These are phyloP conservation scores for Gomphus sp. DNA, from an alignment of 1,284 basidiomycete species.

Conservation along the genomic window DNA sequence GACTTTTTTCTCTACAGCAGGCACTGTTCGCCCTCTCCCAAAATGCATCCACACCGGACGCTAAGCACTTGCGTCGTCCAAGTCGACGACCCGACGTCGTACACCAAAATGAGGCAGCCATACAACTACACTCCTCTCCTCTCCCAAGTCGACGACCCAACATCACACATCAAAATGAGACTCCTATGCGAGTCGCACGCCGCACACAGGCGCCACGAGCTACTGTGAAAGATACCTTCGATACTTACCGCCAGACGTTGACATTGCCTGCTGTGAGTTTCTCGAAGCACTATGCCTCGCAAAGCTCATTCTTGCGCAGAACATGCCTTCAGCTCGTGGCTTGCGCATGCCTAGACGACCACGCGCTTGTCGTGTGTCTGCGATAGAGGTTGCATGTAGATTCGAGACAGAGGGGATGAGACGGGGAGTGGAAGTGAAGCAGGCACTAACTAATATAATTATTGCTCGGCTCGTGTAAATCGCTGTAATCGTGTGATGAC, in stretches of 20 bases:
- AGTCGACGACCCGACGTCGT: neutral
- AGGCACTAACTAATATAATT: neutral
- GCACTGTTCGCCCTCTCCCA: neutral
- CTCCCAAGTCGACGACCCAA: neutral
- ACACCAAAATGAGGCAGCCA: too few species aligned
- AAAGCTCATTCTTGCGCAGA: neutral
- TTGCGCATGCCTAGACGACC: neutral
- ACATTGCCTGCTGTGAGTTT: neutral
- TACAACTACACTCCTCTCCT: neutral
- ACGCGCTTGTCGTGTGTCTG: neutral
- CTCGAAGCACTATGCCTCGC: neutral
- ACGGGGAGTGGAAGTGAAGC: neutral
- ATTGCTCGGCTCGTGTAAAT: neutral
- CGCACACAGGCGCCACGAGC: neutral
- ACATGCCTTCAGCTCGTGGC: neutral
- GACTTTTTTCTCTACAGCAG: neutral
- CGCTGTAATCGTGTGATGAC: neutral
- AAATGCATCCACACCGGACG: neutral
- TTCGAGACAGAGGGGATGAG: neutral
- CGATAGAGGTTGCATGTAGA: neutral
- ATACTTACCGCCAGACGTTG: neutral
- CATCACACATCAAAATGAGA: too few species aligned
- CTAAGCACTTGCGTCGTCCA: neutral
- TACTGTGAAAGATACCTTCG: neutral
- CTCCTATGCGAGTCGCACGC: neutral